Evolutionary conservation across 31 red algal genomes (phyloP).

Genomic region (Asparagopsis taxiformis): DNA sequence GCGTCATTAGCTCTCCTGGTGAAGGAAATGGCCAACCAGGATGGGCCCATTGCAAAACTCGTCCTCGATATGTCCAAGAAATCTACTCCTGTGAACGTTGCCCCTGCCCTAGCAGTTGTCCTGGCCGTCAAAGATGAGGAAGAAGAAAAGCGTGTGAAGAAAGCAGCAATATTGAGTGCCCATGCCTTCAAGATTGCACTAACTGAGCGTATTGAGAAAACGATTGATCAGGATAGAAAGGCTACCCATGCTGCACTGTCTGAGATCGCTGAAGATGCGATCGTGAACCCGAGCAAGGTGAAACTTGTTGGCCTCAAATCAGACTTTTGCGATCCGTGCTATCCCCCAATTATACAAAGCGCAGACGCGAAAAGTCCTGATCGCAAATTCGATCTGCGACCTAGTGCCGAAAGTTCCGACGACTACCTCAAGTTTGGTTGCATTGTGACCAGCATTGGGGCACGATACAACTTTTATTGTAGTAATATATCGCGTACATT

Average conservation of each 20-base stretch:
- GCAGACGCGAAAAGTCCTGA: conserved; percentile 24
- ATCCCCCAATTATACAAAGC: conserved; percentile 89
- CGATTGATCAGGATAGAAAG: conserved; percentile 73
- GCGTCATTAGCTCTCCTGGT: conserved; percentile 24
- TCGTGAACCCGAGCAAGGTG: conserved; percentile 68
- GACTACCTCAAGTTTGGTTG: conserved; percentile 55
- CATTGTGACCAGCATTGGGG: conserved; percentile 85
- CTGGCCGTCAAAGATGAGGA: conserved; percentile 71
- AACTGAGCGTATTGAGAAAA: conserved; percentile 72
- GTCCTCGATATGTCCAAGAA: background rate
- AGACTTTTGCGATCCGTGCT: conserved; percentile 85
- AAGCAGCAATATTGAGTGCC: conserved; percentile 59
- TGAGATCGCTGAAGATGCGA: conserved; percentile 66
- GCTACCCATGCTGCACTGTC: conserved; percentile 65
- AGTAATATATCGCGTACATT: conserved; percentile 82
- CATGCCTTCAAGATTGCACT: conserved; percentile 65
- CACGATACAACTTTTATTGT: conserved; percentile 87
- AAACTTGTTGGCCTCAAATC: conserved; percentile 28
- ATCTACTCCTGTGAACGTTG: conserved; percentile 29
- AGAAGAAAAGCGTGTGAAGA: conserved; percentile 64
- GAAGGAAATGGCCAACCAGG: conserved; percentile 26
- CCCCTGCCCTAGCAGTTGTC: conserved; percentile 53
- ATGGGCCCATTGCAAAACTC: conserved; percentile 39
- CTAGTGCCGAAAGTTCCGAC: conserved; percentile 67
- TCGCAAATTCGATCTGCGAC: conserved; percentile 76